Base-by-base conservation (phyloP, 257 asterid species). In the Knoxia roxburghii region DNA sequence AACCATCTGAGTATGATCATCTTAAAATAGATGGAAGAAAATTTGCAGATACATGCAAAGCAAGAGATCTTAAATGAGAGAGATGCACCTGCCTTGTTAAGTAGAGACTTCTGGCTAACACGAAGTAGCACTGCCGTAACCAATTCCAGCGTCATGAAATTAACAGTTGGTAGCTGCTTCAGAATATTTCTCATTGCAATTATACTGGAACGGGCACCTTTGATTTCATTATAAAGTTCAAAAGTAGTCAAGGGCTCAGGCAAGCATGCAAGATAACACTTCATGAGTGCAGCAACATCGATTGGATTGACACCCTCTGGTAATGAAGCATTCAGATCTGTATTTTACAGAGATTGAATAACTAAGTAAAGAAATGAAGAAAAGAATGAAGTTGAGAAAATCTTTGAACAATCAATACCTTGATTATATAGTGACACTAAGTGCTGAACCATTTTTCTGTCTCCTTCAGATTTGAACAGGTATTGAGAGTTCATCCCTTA, bases 241-340 rank as follows among this genome's bases (percentile, higher is more conserved):
- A 87, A 89, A 80, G 96, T 84, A 59, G 88, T 80, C 76, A 92
- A 71, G 40, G 98, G 97, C 81, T 87, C 96, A 68, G 97, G 95
- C 61, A 92, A 86, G 79, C 97, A 89, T 69, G 98, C 93, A 72
- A 91, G 84, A 61, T 89, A 91, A 65, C 95, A 87, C 85, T 89
- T 91, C 46, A 83, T 73, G 61, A 91, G 85, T 71, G 95, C 90
- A 50, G 98, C 98, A 73, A 86, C 80, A 62, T 89, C 89, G 65
- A 87, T 74, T 18, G 98, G 78, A 67, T 73, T 78, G 30, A 78
- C 75, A 51, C 87, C 91, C 64, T 89, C 97, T 17, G 97, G 98
- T 48, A 91, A 61, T 33, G 87, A 76, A 48, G 90, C 92, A 73
- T 81, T 78, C 75, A 81, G 84, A 43, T 89, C 98, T 91, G 84